Conservation (phyloP, 345 rosid genomes). For the Melaleuca quinquenervia region DNA sequence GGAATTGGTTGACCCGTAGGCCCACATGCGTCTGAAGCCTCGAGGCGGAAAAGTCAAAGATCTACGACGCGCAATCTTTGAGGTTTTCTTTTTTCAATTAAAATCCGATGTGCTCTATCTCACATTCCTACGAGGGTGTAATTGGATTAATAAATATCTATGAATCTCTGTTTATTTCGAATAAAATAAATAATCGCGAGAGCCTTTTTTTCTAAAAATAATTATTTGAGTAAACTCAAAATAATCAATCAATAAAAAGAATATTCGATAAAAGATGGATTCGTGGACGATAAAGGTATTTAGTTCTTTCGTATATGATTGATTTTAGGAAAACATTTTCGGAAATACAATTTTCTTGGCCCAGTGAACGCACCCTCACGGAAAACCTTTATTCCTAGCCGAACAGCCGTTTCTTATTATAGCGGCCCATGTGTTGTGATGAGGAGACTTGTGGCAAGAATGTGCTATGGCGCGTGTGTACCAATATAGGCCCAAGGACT, state of each 20-base stretch:
- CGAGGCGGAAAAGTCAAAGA: neutral
- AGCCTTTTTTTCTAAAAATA: neutral
- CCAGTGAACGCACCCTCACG: neutral
- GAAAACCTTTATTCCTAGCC: no score
- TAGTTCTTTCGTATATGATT: rapidly evolving
- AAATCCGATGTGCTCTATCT: neutral
- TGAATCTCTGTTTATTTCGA: neutral
- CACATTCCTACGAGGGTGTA: neutral
- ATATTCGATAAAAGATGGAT: neutral
- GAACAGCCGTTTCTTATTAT: neutral
- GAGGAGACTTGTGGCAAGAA: neutral
- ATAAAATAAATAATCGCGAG: neutral
- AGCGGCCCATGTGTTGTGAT: neutral
- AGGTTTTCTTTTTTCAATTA: neutral
- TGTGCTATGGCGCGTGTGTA: neutral
- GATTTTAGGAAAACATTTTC: no score
- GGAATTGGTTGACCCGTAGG: no score
- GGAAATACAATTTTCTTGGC: no score
- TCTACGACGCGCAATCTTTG: neutral
- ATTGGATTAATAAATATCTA: neutral
- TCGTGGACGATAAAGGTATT: neutral
- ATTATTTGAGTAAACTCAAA: neutral
- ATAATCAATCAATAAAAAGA: neutral
- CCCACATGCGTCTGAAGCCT: neutral
- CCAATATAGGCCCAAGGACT: neutral